Conservation (phyloP, 345 rosid species). For the Cochlearia excelsa region DNA sequence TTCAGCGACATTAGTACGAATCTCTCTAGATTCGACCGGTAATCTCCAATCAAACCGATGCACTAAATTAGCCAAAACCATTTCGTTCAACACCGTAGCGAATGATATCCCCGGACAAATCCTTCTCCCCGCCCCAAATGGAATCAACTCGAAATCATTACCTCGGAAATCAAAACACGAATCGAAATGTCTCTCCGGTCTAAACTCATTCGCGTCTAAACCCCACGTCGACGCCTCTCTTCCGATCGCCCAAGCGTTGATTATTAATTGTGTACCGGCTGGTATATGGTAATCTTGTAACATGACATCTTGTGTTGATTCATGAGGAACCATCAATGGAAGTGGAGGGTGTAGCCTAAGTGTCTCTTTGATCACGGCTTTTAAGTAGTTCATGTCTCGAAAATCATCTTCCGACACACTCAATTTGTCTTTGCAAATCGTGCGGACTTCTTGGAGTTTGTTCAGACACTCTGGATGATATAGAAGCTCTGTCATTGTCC, state of each 20-base stretch:
- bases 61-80: conserved; percentile 31
- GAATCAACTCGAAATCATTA: conserved; percentile 35
- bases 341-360: conserved; percentile 38
- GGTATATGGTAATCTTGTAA: conserved; percentile 35
- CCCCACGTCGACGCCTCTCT: conserved; percentile 38
- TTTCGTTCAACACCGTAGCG: conserved; percentile 30
- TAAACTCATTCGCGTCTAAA: conserved; percentile 31
- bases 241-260: conserved; percentile 45
- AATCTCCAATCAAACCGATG: conserved; percentile 36
- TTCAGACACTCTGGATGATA: conserved; percentile 38
- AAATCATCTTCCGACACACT: conserved; percentile 36
- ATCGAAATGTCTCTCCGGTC: conserved; percentile 39
- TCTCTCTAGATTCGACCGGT: background rate
- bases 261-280: conserved; percentile 34
- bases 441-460: conserved; percentile 32
- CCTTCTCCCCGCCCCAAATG: conserved; percentile 39
- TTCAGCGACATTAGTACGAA: conserved; percentile 11
- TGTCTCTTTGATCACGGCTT: conserved; percentile 29
- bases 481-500: conserved; percentile 48
- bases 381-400: conserved; percentile 31
- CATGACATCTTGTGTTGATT: conserved; percentile 30
- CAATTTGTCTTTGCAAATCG: conserved; percentile 7
- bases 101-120: conserved; percentile 34
- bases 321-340: conserved; percentile 37
- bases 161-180: conserved; percentile 32